Evolutionary conservation across 345 rosid genomes (phyloP).

Genomic region (Erysimum cheiranthoides): DNA sequence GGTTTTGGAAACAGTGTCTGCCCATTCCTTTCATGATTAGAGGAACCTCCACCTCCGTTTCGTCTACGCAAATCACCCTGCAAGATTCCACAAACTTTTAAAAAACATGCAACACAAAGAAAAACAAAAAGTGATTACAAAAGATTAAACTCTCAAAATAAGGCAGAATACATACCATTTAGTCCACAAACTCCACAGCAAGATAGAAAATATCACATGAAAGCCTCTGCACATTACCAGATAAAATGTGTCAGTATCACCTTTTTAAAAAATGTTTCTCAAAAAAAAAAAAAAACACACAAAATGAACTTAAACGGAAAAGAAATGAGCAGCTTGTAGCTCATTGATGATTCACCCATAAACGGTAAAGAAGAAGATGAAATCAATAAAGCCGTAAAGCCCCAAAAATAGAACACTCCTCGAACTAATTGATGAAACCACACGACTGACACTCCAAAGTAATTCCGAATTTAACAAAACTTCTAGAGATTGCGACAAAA

Average conservation of each 20-base stretch:
- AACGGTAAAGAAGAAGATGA: slow-evolving; percentile 20
- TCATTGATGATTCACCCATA: slow-evolving; percentile 14
- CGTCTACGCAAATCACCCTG: slow-evolving; percentile 48
- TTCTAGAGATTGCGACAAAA: slow-evolving; percentile 31
- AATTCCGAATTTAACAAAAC: background rate
- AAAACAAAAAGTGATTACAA: background rate
- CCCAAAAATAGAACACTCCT: slow-evolving; percentile 5
- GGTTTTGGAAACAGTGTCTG: slow-evolving; percentile 57
- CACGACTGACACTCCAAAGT: background rate
- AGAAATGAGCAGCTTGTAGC: background rate
- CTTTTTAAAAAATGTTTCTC: no score
- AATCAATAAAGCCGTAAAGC: background rate
- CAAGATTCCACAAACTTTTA: slow-evolving; percentile 4
- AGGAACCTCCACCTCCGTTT: slow-evolving; percentile 44
- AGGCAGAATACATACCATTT: slow-evolving; percentile 28
- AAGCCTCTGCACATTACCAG: slow-evolving; percentile 34
- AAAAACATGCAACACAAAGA: slow-evolving; percentile 15
- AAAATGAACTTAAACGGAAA: background rate
- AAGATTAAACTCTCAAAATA: background rate
- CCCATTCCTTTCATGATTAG: slow-evolving; percentile 37
- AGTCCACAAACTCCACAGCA: background rate
- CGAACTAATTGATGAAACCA: slow-evolving; percentile 12
- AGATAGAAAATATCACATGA: slow-evolving; percentile 6
- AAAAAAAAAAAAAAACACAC: background rate
- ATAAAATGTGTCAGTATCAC: slow-evolving; percentile 9